Conservation (phyloP, 306 rosid genomes). For the Citrullus colocynthis region DNA sequence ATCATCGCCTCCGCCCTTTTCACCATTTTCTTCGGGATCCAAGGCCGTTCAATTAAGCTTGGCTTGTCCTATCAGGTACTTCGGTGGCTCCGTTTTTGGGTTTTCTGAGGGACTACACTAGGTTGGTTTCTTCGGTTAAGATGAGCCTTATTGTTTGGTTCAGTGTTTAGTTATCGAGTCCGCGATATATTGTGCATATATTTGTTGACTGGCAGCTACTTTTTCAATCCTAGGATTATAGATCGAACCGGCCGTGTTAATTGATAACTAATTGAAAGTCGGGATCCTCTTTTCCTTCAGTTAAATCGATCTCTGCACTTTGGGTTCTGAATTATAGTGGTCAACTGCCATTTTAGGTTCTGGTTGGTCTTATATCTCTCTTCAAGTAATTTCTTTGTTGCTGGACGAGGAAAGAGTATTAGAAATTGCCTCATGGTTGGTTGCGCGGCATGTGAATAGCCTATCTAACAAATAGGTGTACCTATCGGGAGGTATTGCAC, state of each 20-base stretch:
- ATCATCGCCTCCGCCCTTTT: slow-evolving; percentile 57
- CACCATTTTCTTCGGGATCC: slow-evolving; percentile 87
- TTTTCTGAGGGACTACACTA: not conserved
- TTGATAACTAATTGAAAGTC: not conserved
- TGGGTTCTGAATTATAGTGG: not conserved
- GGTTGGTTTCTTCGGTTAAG: not conserved
- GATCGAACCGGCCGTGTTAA: not conserved
- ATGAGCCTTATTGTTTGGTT: not conserved
- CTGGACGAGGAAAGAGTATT: not conserved
- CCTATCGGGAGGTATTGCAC: not conserved
- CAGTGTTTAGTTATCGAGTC: not conserved
- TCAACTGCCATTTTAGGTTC: not conserved
- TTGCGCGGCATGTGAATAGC: not conserved
- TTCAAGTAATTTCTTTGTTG: not conserved
- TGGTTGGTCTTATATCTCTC: not conserved
- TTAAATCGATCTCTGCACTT: not conserved
- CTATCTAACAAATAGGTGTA: not conserved
- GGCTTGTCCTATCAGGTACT: slow-evolving; percentile 84
- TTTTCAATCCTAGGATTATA: not conserved
- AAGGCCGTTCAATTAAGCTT: slow-evolving; percentile 58
- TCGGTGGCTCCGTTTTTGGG: not conserved
- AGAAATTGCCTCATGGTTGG: not conserved
- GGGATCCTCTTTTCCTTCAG: not conserved
- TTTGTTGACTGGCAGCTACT: not conserved
- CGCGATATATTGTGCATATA: not conserved